These are phyloP conservation scores for Torulaspora maleeae DNA, from an alignment of 805 yeast genomes.

Conservation along the genomic window DNA sequence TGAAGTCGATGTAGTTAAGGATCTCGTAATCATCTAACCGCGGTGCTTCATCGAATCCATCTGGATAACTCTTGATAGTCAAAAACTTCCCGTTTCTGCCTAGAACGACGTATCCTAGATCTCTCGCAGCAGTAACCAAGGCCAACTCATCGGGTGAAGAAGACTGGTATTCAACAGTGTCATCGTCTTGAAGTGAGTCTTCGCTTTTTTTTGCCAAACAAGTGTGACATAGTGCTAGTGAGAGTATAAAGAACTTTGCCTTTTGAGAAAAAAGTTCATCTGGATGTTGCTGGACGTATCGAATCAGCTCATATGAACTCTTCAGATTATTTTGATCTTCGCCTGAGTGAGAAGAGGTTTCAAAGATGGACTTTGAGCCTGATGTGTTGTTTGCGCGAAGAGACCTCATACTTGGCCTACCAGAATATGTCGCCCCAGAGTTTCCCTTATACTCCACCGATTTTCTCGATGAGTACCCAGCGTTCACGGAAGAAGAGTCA, in stretches of 20 bases:
- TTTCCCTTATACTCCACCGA: conserved; percentile 43
- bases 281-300: conserved; percentile 69
- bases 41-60: conserved; percentile 67
- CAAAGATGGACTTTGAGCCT: neutral
- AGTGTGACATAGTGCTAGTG: conserved; percentile 83
- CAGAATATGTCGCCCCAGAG: conserved; percentile 41
- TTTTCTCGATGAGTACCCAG: conserved; percentile 18
- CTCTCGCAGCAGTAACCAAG: conserved; percentile 88
- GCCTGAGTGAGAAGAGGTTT: neutral
- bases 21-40: conserved; percentile 65
- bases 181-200: conserved; percentile 31
- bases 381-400: conserved; percentile 16
- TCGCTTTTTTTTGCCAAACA: conserved; percentile 65
- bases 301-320: conserved; percentile 62
- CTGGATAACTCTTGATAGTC: conserved; percentile 72
- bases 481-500: neutral
- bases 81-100: conserved; percentile 60
- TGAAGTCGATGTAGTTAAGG: conserved; percentile 77
- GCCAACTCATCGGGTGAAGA: conserved; percentile 97
- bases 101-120: conserved; percentile 81
- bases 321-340: conserved; percentile 34
- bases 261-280: conserved; percentile 60
- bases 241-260: conserved; percentile 73
- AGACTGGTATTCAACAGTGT: conserved; percentile 74
- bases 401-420: conserved; percentile 58